These are phyloP conservation scores for Schrenkiella parvula DNA, from an alignment of 345 rosid genomes.

Conservation along the genomic window DNA sequence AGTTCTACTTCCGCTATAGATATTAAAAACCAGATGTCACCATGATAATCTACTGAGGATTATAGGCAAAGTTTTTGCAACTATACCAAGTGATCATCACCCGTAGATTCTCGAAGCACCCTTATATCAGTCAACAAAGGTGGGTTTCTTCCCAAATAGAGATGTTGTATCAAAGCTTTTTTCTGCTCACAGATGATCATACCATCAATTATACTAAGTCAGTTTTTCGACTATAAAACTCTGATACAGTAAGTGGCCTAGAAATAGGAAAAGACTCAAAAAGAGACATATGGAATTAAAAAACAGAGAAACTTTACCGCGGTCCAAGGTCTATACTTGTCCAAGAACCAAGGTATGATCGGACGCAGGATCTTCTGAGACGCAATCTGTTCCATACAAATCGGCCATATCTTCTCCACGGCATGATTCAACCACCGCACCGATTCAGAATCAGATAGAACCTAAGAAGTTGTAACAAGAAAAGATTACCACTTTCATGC, in stretches of 20 bases:
- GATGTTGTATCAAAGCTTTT: conserved; percentile 62
- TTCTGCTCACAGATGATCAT: conserved; percentile 51
- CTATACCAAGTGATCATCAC: conserved; percentile 87
- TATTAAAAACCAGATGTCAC: background rate
- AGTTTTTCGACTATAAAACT: background rate
- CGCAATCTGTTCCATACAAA: conserved; percentile 84
- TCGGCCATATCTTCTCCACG: conserved; percentile 84
- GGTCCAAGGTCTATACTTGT: conserved; percentile 97
- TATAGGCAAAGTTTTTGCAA: background rate
- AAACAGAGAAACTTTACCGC: conserved; percentile 42
- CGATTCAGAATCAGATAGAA: conserved; percentile 78
- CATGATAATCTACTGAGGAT: background rate
- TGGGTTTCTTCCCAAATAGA: conserved; percentile 88
- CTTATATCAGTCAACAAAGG: conserved; percentile 82
- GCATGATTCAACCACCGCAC: conserved; percentile 92
- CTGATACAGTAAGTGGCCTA: conserved; percentile 1
- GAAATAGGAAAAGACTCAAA: background rate
- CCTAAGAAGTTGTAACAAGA: conserved; percentile 37
- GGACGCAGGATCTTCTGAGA: conserved; percentile 93
- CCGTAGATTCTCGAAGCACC: conserved; percentile 53
- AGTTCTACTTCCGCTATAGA: background rate
- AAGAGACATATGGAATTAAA: background rate
- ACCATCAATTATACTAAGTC: background rate
- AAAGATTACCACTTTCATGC: background rate
- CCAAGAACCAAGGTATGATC: conserved; percentile 93